A percentile compares a stretch with the other conserved stretches of the same genome.
Conservation (phyloP, 73 alveolate species). For the Tetrahymena malaccensis region DNA sequence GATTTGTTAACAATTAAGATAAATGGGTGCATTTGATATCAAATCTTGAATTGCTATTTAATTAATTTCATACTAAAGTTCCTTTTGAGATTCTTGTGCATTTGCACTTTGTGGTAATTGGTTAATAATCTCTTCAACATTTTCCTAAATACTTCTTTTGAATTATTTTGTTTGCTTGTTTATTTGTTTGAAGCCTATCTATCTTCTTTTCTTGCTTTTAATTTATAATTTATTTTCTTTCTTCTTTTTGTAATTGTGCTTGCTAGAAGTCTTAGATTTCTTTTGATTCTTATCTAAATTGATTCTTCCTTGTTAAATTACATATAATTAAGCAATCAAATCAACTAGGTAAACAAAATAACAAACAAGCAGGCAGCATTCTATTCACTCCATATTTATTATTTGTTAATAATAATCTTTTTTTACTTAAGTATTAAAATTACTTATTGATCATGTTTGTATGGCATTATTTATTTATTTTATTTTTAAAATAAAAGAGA, state of each 20-base stretch:
- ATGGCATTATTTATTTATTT: not conserved
- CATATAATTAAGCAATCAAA: not conserved
- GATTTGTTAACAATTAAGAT: not conserved
- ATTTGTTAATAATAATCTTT: too few species aligned
- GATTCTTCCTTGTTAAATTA: not conserved
- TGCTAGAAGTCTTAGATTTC: not conserved
- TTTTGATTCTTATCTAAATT: not conserved
- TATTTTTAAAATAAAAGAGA: not conserved
- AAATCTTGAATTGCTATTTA: not conserved
- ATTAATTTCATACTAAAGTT: not conserved
- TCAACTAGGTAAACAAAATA: not conserved
- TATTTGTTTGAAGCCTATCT: not conserved
- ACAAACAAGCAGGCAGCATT: not conserved
- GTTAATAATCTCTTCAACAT: not conserved
- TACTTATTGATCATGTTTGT: not conserved
- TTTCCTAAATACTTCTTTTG: not conserved
- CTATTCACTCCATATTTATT: not conserved
- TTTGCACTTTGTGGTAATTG: not conserved
- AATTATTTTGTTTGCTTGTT: not conserved
- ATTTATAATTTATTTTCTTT: not conserved
- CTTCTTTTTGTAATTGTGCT: not conserved
- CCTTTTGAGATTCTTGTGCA: not conserved
- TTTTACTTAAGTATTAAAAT: not conserved
- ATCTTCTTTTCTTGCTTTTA: not conserved
- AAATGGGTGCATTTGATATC: not conserved